These are phyloP conservation scores for Zygotorulaspora danielsina DNA, from an alignment of 805 yeast genomes.

Conservation along the genomic window DNA sequence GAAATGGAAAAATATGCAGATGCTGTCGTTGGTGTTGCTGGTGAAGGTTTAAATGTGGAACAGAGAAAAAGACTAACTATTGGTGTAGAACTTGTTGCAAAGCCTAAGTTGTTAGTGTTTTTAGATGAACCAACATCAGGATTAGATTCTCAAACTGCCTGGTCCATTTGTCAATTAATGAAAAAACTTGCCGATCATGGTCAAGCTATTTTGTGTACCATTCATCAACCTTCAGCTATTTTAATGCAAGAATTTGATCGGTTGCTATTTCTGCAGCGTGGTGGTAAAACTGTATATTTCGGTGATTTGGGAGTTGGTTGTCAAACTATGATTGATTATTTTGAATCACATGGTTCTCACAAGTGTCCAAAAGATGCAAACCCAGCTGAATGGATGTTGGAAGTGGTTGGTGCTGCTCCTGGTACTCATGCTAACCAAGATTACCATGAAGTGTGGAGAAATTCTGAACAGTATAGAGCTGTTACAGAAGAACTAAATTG, in stretches of 20 bases:
- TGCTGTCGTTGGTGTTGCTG: conserved; percentile 70
- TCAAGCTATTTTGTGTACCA: conserved; percentile 67
- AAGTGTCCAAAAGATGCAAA: conserved; percentile 66
- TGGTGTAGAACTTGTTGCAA: conserved; percentile 65
- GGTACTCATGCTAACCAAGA: conserved; percentile 71
- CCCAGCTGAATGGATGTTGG: conserved; percentile 92
- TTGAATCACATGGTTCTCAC: conserved; percentile 61
- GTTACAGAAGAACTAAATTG: conserved; percentile 55
- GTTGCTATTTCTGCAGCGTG: conserved; percentile 60
- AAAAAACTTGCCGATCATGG: conserved; percentile 56
- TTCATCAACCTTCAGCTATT: conserved; percentile 83
- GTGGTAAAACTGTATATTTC: conserved; percentile 72
- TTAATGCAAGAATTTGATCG: conserved; percentile 75
- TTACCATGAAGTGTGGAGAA: conserved; percentile 72
- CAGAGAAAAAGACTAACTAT: conserved; percentile 60
- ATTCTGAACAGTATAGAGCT: conserved; percentile 56
- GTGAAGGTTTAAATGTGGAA: conserved; percentile 63
- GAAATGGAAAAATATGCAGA: conserved; percentile 65
- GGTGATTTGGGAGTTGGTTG: conserved; percentile 64
- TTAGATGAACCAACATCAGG: conserved; percentile 70
- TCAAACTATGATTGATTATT: conserved; percentile 55
- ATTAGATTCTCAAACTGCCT: conserved; percentile 63
- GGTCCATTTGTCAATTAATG: conserved; percentile 60
- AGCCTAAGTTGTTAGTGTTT: conserved; percentile 55
- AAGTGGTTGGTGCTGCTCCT: conserved; percentile 79